Base-by-base conservation (phyloP, 768 basidiomycete genomes). In the Calocera cornea region DNA sequence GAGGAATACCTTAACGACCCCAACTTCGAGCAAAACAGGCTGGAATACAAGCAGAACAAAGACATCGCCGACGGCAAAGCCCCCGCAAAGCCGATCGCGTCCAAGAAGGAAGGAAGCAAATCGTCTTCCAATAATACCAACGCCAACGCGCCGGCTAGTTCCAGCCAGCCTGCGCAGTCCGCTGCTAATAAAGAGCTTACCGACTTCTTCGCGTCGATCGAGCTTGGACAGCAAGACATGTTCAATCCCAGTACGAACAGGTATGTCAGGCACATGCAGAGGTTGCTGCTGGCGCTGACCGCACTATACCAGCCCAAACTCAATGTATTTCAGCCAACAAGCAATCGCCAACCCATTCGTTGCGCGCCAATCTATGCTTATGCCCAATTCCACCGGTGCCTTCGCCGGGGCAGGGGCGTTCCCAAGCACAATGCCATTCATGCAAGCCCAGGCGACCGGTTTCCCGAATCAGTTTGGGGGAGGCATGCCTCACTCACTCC, bases 1-100 rank as follows among this genome's bases (percentile, higher is more conserved):
- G 90, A 98, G 75, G 95, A 98, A 73, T 99, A 98, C 75, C 82
- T 99, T 64, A 87, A 92, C 67, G 97, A 99, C 76, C 90, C 95
- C 27, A 93, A 93, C 73, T 99, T 99, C 72, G 97, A 98, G 76
- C 87, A 91, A 77, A 98, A 97, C 76, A 80, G 95, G 69, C 79
- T 88, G 10, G 97, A 98, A 73, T 97, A 99, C 79, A 93, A 83
- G 77, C 80, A 86, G 27, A 92, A 86, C 75, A 91, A 90, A 76
- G 83, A 81, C 3, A 80, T 84, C 1, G 82, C 83, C 1, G 89
- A 90, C 69, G 75, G 74, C 66, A 74, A 72, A 24, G 70, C 75
- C 29, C 63, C 65, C 40, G 33, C 66, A 24, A 41, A 64, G 49
- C 64, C 68, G 12, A n/a, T 64, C 27, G 27, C 40, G 49, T 33